These are phyloP conservation scores for Bremia lactucae DNA, from an alignment of 352 stramenopile species.

Conservation along the genomic window DNA sequence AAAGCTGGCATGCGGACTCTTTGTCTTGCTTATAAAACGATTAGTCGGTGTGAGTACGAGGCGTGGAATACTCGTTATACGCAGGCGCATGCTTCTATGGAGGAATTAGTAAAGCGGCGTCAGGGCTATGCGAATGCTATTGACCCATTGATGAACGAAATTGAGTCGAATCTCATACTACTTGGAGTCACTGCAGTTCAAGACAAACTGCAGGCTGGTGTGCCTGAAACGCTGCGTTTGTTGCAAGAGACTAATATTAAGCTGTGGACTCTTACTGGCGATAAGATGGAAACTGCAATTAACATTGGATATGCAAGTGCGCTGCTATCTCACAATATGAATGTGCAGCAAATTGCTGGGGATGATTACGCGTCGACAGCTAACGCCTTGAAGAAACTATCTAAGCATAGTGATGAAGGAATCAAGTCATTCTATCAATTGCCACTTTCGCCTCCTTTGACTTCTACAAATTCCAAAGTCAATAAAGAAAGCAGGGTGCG, in stretches of 20 bases:
- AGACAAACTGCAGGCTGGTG: slow-evolving; percentile 88
- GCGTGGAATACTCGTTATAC: slow-evolving; percentile 52
- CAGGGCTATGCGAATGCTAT: slow-evolving; percentile 56
- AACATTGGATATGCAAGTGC: slow-evolving; percentile 91
- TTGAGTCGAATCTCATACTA: slow-evolving; percentile 69
- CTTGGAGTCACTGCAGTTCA: slow-evolving; percentile 88
- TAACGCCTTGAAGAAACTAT: slow-evolving; percentile 40
- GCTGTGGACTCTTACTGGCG: slow-evolving; percentile 91
- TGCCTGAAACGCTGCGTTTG: slow-evolving; percentile 78
- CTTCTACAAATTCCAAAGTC: slow-evolving; percentile 1
- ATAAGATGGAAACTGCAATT: slow-evolving; percentile 92
- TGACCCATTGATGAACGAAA: slow-evolving; percentile 68
- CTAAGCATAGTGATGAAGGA: slow-evolving; percentile 11
- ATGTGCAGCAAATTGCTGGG: slow-evolving; percentile 51
- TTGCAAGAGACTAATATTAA: slow-evolving; percentile 87
- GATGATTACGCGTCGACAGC: slow-evolving; percentile 50
- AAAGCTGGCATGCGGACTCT: slow-evolving; percentile 72
- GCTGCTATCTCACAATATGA: slow-evolving; percentile 71
- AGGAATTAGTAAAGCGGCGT: slow-evolving; percentile 62
- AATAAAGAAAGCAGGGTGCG: slow-evolving; percentile 2
- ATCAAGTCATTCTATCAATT: slow-evolving; percentile 2
- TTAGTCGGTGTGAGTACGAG: slow-evolving; percentile 38
- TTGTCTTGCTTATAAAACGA: slow-evolving; percentile 54
- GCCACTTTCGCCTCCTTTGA: slow-evolving; percentile 4
- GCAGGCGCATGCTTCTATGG: slow-evolving; percentile 42